Conservation (phyloP, 2,329 filamentous ascomycete species). For the Colletotrichum gigasporum region DNA sequence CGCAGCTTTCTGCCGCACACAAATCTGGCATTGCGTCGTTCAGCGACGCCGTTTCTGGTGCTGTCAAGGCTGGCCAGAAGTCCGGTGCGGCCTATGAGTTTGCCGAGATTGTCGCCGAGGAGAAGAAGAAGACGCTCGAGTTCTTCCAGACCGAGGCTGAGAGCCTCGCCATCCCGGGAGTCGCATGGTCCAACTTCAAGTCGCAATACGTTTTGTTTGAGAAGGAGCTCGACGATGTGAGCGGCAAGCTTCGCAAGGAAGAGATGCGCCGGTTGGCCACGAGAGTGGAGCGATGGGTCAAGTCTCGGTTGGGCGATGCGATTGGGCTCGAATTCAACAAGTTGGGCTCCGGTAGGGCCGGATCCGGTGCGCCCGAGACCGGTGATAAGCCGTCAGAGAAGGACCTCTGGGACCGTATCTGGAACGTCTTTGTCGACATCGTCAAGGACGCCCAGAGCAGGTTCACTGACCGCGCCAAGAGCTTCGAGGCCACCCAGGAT, state of each 20-base stretch:
- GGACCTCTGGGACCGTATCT: slow-evolving; percentile 95
- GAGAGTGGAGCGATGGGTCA: slow-evolving; percentile 93
- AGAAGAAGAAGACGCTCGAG: slow-evolving; percentile 80
- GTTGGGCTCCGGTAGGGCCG: slow-evolving; percentile 86
- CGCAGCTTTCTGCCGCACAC: slow-evolving; percentile 89
- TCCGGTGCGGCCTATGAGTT: slow-evolving; percentile 93
- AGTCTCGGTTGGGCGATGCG: slow-evolving; percentile 85
- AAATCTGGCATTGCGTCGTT: slow-evolving; percentile 88
- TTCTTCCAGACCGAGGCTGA: slow-evolving; percentile 81
- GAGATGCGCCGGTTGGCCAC: slow-evolving; percentile 95
- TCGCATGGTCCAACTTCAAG: slow-evolving; percentile 88
- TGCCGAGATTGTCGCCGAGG: slow-evolving; percentile 86
- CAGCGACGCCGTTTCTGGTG: slow-evolving; percentile 83
- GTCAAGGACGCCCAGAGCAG: slow-evolving; percentile 86
- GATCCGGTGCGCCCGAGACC: slow-evolving; percentile 80
- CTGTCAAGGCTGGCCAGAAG: slow-evolving; percentile 93
- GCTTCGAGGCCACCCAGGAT: slow-evolving; percentile 90
- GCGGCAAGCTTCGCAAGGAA: slow-evolving; percentile 84
- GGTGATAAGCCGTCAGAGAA: slow-evolving; percentile 83
- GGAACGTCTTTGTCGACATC: slow-evolving; percentile 83
- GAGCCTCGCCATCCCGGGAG: slow-evolving; percentile 78
- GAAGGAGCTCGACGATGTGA: slow-evolving; percentile 92
- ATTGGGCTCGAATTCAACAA: slow-evolving; percentile 96
- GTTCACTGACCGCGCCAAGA: slow-evolving; percentile 88
- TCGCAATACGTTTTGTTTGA: slow-evolving; percentile 83